These are phyloP conservation scores for Testicularia cyperi DNA, from an alignment of 1,284 basidiomycete species.

Conservation along the genomic window DNA sequence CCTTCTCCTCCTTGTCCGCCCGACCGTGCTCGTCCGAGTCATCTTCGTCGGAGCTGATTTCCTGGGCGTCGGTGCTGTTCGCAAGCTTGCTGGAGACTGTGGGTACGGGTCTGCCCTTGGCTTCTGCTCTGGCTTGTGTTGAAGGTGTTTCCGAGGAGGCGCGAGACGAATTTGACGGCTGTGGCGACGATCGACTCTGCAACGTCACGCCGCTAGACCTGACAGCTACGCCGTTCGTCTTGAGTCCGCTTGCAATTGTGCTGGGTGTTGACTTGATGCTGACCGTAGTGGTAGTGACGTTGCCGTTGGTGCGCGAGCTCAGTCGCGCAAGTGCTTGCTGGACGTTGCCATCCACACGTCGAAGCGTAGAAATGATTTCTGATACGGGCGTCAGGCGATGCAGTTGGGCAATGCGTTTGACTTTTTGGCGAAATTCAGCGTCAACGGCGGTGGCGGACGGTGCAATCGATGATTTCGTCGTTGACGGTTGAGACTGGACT, in stretches of 20 bases:
- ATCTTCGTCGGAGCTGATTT: constrained; percentile 46
- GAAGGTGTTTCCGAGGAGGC: no score
- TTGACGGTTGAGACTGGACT: background rate
- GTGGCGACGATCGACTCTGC: no score
- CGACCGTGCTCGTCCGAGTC: constrained; percentile 41
- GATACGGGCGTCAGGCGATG: constrained; percentile 10
- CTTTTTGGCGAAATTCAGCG: constrained; percentile 22
- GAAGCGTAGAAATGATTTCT: constrained; percentile 17
- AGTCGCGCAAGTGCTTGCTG: constrained; percentile 9
- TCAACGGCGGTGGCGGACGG: no score
- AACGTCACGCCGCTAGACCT: no score
- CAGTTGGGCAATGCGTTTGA: constrained; percentile 9
- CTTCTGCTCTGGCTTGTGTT: no score
- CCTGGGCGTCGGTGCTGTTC: no score
- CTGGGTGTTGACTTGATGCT: constrained; percentile 10
- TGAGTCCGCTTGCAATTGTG: constrained; percentile 1
- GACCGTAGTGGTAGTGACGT: constrained; percentile 26
- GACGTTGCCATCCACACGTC: constrained; percentile 18
- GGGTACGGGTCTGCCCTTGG: no score
- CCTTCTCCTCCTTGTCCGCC: constrained; percentile 38
- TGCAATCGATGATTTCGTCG: no score
- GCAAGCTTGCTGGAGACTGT: no score
- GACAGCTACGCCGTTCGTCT: constrained; percentile 6
- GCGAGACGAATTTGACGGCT: no score
- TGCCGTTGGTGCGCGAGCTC: constrained; percentile 3